A percentile compares a stretch with the other conserved stretches of the same genome.
phyloP scores from a whole-genome alignment of 1,139 yeast species.

The Taphrina wiesneri region DNA sequence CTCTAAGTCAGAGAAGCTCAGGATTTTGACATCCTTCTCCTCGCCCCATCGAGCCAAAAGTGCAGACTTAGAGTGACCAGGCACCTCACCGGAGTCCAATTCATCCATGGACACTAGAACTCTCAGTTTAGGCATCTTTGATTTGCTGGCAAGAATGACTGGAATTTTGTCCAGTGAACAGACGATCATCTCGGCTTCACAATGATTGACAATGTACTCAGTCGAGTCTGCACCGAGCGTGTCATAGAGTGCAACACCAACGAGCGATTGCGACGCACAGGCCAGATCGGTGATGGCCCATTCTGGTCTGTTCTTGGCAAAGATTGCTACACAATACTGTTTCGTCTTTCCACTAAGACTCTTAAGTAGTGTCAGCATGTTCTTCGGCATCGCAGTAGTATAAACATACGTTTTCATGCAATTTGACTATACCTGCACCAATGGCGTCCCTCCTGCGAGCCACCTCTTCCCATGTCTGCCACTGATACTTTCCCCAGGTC shows the following conservation, averaged over 20 bases:
- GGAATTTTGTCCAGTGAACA: conserved; percentile 54
- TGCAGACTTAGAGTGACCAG: conserved; percentile 42
- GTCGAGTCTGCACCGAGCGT: conserved; percentile 65
- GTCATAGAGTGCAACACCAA: conserved; percentile 64
- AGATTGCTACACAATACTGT: conserved; percentile 57
- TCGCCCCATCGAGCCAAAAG: conserved; percentile 46
- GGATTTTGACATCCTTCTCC: conserved; percentile 48
- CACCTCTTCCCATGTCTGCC: conserved; percentile 52
- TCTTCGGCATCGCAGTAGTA: conserved; percentile 33
- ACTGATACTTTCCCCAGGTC: conserved; percentile 53
- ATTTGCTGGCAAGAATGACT: conserved; percentile 50
- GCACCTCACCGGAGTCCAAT: conserved; percentile 40
- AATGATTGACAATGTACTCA: conserved; percentile 57
- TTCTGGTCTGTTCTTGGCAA: conserved; percentile 59
- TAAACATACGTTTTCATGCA: conserved; percentile 37
- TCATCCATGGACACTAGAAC: conserved; percentile 57
- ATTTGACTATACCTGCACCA: conserved; percentile 64
- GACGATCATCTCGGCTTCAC: conserved; percentile 60
- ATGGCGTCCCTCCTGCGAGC: conserved; percentile 52
- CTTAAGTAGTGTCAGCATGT: too few species aligned
- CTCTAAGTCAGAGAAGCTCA: conserved; percentile 51
- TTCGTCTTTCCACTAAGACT: conserved; percentile 37
- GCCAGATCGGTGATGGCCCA: conserved; percentile 67
- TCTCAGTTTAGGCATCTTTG: conserved; percentile 48
- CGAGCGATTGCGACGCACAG: conserved; percentile 54